A percentile compares a stretch with the other conserved stretches of the same genome.
These are phyloP conservation scores for Fraxinus dipetala DNA, from an alignment of 305 asterid species.

Conservation along the genomic window DNA sequence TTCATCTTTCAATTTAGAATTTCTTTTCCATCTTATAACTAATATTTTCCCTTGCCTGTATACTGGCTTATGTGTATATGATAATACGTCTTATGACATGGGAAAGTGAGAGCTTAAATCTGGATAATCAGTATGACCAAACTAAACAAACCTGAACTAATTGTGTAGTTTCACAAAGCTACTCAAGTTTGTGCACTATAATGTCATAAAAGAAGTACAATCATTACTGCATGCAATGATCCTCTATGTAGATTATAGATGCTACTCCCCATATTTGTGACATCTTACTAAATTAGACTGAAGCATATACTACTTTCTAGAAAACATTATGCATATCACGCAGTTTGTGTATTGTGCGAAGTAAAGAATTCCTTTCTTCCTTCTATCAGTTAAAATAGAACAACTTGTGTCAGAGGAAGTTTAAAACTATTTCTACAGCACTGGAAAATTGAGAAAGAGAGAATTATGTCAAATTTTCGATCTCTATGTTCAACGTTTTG, in stretches of 20 bases:
- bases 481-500: background rate
- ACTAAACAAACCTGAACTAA: constrained; percentile 1
- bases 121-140: background rate
- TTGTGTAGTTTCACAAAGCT: background rate
- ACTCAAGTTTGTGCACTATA: background rate
- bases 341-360: background rate
- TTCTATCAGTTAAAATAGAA: background rate
- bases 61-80: too few species aligned
- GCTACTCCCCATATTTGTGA: background rate
- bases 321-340: background rate
- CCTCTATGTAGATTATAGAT: background rate
- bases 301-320: too few species aligned
- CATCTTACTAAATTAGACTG: too few species aligned
- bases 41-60: background rate
- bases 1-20: constrained; percentile 11
- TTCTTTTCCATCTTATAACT: background rate
- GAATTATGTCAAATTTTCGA: background rate
- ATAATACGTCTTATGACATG: too few species aligned
- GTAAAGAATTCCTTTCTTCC: background rate
- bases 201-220: background rate
- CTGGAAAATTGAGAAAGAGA: background rate
- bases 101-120: background rate
- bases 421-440: background rate
- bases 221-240: background rate
- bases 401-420: background rate